Conservation (phyloP, 2,329 filamentous ascomycete genomes). For the Fonsecaea monophora region DNA sequence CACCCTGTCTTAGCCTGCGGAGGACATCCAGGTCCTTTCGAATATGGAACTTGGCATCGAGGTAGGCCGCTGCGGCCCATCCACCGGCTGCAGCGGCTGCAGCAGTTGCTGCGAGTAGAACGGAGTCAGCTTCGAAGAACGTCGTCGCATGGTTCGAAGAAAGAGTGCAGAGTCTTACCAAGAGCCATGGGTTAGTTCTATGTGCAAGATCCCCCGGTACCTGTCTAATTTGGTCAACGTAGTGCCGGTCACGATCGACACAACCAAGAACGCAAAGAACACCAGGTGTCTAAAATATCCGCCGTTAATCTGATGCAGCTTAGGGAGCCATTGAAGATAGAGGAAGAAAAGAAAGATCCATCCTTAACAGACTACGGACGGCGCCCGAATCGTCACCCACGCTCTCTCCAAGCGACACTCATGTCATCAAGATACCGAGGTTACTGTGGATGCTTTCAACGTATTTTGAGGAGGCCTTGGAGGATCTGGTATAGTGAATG, state of each 20-base stretch:
- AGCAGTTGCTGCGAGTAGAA: constrained; percentile 27
- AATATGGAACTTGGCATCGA: constrained; percentile 74
- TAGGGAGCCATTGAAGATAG: neutral
- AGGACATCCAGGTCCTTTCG: constrained; percentile 64
- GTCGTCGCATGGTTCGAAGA: neutral
- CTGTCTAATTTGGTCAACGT: neutral
- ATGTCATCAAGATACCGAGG: neutral
- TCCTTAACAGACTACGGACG: neutral
- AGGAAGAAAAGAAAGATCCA: neutral
- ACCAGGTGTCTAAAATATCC: neutral
- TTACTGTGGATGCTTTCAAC: neutral
- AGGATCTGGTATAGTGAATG: neutral
- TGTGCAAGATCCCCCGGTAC: neutral
- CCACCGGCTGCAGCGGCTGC: constrained; percentile 44
- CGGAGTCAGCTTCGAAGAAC: constrained; percentile 10
- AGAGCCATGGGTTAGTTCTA: constrained; percentile 25
- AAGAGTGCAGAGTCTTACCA: constrained; percentile 19
- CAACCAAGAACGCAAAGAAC: neutral
- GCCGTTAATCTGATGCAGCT: neutral
- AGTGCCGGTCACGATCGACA: neutral
- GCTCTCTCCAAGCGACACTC: neutral
- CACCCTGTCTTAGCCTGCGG: constrained; percentile 50
- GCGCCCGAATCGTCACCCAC: neutral
- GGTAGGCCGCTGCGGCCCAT: constrained; percentile 62
- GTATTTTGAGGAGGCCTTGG: neutral